phyloP scores from a whole-genome alignment of 768 basidiomycete species.

The Leucogyrophana mollusca region DNA sequence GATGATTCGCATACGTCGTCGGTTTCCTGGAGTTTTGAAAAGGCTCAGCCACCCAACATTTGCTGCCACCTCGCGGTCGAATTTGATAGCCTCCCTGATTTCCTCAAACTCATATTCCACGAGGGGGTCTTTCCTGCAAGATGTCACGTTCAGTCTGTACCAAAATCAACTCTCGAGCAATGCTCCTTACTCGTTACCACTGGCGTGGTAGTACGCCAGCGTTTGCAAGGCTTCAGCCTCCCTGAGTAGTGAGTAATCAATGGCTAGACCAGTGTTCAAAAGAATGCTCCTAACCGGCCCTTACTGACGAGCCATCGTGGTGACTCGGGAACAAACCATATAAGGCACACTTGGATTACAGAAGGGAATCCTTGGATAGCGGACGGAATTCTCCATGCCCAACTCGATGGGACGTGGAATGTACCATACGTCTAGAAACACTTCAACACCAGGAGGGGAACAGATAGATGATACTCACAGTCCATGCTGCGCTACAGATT shows the following conservation, averaged over 20 bases:
- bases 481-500: constrained; percentile 19
- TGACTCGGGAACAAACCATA: constrained; percentile 44
- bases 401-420: constrained; percentile 27
- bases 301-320: constrained; percentile 29
- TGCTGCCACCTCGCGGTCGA: constrained; percentile 39
- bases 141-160: too few relatives aligned
- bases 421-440: constrained; percentile 31
- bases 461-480: constrained; percentile 5
- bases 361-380: constrained; percentile 35
- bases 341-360: constrained; percentile 33
- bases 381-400: constrained; percentile 41
- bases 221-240: constrained; percentile 47
- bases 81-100: constrained; percentile 56
- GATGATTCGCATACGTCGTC: constrained; percentile 53
- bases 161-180: too few relatives aligned
- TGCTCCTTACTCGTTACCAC: constrained; percentile 36
- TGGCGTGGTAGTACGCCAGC: constrained; percentile 56
- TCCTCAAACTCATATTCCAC: constrained; percentile 63
- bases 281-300: constrained; percentile 9
- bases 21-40: constrained; percentile 51
- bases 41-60: constrained; percentile 45
- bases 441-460: constrained; percentile 13
- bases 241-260: constrained; percentile 9
- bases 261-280: not conserved
- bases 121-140: constrained; percentile 42